Evolutionary conservation across 352 stramenopile species (phyloP).

Genomic region (Proteromonas lacertae): DNA sequence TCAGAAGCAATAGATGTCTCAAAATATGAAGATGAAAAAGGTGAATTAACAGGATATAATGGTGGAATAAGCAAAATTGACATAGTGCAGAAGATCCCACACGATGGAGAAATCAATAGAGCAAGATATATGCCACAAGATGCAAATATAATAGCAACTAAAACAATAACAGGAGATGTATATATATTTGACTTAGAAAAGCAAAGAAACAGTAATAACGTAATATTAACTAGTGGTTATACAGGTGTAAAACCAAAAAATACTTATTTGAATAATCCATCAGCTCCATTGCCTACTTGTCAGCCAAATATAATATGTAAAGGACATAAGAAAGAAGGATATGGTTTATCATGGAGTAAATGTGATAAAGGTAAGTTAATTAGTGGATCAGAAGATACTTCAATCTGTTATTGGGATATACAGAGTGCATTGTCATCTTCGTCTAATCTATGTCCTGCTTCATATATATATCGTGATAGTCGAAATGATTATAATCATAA

Average conservation of each 20-base stretch:
- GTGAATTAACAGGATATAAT: slow-evolving; percentile 7
- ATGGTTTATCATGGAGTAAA: slow-evolving; percentile 79
- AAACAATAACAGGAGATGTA: slow-evolving; percentile 50
- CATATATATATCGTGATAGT: no score
- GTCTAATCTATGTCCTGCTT: no score
- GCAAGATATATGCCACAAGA: slow-evolving; percentile 91
- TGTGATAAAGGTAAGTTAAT: slow-evolving; percentile 47
- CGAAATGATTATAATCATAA: slow-evolving; percentile 33
- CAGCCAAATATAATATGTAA: slow-evolving; percentile 19
- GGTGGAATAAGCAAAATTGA: slow-evolving; percentile 27
- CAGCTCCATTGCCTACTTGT: no score
- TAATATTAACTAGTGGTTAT: no score
- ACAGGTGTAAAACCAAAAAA: no score
- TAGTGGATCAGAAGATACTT: slow-evolving; percentile 69
- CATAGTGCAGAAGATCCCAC: slow-evolving; percentile 79
- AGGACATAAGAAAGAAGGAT: slow-evolving; percentile 39
- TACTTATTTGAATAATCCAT: no score
- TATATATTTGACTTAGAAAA: slow-evolving; percentile 93
- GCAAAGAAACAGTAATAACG: no score
- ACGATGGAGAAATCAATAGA: slow-evolving; percentile 92
- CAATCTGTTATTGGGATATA: slow-evolving; percentile 86
- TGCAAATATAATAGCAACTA: slow-evolving; percentile 65
- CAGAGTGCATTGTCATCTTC: no score
- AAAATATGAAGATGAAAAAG: slow-evolving; percentile 79
- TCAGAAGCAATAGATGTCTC: slow-evolving; percentile 67